phyloP scores from a whole-genome alignment of 1,284 basidiomycete species.

The Pseudozyma pruni region DNA sequence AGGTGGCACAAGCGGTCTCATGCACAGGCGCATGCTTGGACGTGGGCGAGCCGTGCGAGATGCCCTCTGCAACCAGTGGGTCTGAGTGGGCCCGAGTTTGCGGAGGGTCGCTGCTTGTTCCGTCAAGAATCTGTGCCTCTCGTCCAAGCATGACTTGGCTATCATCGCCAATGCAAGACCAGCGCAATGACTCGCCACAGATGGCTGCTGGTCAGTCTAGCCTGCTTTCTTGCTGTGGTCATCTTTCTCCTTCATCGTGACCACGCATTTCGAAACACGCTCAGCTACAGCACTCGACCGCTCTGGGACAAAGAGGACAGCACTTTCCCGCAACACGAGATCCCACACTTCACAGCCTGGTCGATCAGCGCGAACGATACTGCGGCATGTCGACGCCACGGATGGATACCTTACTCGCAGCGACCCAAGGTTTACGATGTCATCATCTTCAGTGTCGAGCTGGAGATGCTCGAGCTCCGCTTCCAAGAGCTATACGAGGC shows the following conservation, averaged over 20 bases:
- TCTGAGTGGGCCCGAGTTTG: no score
- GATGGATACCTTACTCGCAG: conserved; percentile 69
- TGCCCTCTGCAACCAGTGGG: no score
- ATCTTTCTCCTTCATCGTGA: conserved; percentile 27
- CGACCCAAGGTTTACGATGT: conserved; percentile 28
- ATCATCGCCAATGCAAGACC: no score
- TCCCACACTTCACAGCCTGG: conserved; percentile 74
- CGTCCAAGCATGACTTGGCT: no score
- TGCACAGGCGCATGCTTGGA: no score
- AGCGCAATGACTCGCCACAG: conserved; percentile 6
- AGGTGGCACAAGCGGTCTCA: no score
- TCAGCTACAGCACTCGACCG: conserved; percentile 74
- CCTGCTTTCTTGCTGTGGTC: conserved; percentile 2
- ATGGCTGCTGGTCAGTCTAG: conserved; percentile 11
- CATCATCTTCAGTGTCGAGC: conserved; percentile 71
- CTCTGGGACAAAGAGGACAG: conserved; percentile 72
- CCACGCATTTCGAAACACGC: conserved; percentile 31
- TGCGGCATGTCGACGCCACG: conserved; percentile 72
- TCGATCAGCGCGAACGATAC: conserved; percentile 71
- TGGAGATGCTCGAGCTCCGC: conserved; percentile 78
- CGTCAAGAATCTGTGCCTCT: no score
- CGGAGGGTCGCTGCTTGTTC: no score
- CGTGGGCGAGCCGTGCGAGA: no score
- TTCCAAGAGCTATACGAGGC: conserved; percentile 75
- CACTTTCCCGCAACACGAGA: conserved; percentile 60